phyloP scores from a whole-genome alignment of 352 stramenopile genomes.

The Halophytophthora polymorphica region DNA sequence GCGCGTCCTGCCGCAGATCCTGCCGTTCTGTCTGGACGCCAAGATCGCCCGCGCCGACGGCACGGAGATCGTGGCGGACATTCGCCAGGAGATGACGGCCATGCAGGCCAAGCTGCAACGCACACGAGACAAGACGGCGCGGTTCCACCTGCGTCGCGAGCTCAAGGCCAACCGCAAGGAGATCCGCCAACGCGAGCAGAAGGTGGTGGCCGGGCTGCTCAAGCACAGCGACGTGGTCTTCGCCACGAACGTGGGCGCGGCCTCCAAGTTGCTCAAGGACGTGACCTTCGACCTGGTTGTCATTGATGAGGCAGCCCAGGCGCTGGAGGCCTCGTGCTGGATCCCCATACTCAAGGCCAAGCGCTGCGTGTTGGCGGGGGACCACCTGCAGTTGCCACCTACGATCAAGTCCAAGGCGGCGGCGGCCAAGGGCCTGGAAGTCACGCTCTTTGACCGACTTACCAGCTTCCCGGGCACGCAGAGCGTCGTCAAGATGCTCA shows the following conservation, averaged over 20 bases:
- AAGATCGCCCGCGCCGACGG: conserved; percentile 90
- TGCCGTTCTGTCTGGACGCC: conserved; percentile 93
- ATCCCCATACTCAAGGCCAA: conserved; percentile 93
- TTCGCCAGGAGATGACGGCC: conserved; percentile 87
- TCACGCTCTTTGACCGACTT: conserved; percentile 96
- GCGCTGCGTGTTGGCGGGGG: conserved; percentile 87
- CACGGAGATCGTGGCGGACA: conserved; percentile 95
- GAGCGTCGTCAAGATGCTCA: conserved; percentile 89
- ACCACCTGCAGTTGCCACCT: conserved; percentile 97
- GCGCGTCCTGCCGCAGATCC: conserved; percentile 87
- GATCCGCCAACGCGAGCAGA: conserved; percentile 90
- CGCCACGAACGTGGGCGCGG: conserved; percentile 94
- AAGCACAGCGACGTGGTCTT: conserved; percentile 93
- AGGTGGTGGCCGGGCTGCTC: conserved; percentile 91
- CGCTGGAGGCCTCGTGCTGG: conserved; percentile 96
- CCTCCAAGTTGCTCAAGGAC: conserved; percentile 87
- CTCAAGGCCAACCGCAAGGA: conserved; percentile 94
- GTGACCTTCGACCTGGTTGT: conserved; percentile 94
- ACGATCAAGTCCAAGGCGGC: conserved; percentile 93
- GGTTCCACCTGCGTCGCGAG: conserved; percentile 62
- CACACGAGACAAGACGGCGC: conserved; percentile 46
- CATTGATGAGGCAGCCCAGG: conserved; percentile 97
- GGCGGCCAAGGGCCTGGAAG: conserved; percentile 75
- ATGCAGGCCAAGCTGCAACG: conserved; percentile 61
- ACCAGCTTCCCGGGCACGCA: conserved; percentile 61